phyloP scores from a whole-genome alignment of 805 yeast species.

The Candida pseudofarinosa region DNA sequence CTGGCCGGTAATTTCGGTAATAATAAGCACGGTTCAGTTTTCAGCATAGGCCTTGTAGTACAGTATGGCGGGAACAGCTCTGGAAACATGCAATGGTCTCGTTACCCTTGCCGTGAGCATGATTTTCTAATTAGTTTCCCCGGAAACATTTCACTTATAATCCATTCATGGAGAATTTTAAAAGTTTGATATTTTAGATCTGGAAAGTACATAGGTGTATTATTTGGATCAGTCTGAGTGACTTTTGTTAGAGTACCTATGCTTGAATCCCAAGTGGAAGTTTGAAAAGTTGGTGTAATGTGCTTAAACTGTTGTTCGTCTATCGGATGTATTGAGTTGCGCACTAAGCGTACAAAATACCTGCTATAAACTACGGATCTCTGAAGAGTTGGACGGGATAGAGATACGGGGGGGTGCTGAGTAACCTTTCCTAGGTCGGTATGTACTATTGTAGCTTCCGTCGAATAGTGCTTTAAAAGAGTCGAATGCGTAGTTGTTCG shows the following conservation, averaged over 20 bases:
- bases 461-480: too few relatives aligned
- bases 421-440: too few relatives aligned
- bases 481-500: too few relatives aligned
- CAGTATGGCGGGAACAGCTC: not conserved
- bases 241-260: slow-evolving; percentile 2
- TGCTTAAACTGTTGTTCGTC: too few relatives aligned
- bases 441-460: too few relatives aligned
- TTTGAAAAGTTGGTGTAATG: too few relatives aligned
- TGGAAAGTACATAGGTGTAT: not conserved
- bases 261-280: too few relatives aligned
- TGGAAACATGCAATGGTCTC: not conserved
- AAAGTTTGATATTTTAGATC: not conserved
- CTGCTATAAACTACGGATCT: too few relatives aligned
- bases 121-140: slow-evolving; percentile 3
- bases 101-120: slow-evolving; percentile 7
- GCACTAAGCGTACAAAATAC: too few relatives aligned
- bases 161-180: slow-evolving; percentile 5
- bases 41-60: not conserved
- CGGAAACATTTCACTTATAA: slow-evolving; percentile 6
- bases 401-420: too few relatives aligned
- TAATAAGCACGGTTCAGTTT: not conserved
- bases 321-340: too few relatives aligned
- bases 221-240: not conserved
- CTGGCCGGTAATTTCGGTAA: not conserved
- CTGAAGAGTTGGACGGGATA: too few relatives aligned